Percentiles rank a stretch among this genome's conserved stretches.
Evolutionary conservation across 495 filamentous ascomycete species (phyloP).

Genomic region (Penicillium maclennaniae): DNA sequence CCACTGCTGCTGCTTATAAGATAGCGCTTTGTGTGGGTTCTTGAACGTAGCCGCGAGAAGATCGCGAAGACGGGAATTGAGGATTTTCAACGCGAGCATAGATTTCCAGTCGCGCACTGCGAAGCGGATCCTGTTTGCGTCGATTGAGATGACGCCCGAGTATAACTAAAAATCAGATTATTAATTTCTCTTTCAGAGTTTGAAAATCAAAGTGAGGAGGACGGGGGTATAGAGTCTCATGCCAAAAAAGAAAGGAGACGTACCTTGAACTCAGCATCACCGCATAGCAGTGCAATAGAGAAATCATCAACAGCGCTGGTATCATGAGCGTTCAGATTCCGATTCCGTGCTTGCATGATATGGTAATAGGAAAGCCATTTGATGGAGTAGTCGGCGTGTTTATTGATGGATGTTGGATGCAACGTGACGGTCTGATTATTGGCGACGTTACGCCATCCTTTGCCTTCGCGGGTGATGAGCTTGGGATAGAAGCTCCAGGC

Average conservation of each 20-base stretch:
- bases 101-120: conserved; percentile 84
- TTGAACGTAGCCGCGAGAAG: conserved; percentile 68
- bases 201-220: no score
- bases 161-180: conserved; percentile 34
- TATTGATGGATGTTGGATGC: conserved; percentile 83
- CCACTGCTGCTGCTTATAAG: conserved; percentile 68
- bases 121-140: conserved; percentile 85
- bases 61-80: conserved; percentile 65
- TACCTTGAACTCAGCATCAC: conserved; percentile 78
- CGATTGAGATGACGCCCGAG: conserved; percentile 78
- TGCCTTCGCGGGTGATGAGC: conserved; percentile 78
- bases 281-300: conserved; percentile 77
- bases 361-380: conserved; percentile 90
- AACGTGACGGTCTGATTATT: conserved; percentile 86
- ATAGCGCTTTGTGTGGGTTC: conserved; percentile 63
- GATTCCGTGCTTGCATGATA: conserved; percentile 84
- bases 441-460: conserved; percentile 82
- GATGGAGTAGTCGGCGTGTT: conserved; percentile 54
- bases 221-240: not conserved
- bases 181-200: not conserved
- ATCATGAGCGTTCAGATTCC: conserved; percentile 84
- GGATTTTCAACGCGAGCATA: conserved; percentile 75
- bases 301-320: conserved; percentile 79
- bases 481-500: conserved; percentile 96
- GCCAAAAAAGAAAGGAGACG: not conserved